A percentile compares a stretch with the other conserved stretches of the same genome.
Conservation (phyloP, 768 basidiomycete species). For the Russula olivacea region DNA sequence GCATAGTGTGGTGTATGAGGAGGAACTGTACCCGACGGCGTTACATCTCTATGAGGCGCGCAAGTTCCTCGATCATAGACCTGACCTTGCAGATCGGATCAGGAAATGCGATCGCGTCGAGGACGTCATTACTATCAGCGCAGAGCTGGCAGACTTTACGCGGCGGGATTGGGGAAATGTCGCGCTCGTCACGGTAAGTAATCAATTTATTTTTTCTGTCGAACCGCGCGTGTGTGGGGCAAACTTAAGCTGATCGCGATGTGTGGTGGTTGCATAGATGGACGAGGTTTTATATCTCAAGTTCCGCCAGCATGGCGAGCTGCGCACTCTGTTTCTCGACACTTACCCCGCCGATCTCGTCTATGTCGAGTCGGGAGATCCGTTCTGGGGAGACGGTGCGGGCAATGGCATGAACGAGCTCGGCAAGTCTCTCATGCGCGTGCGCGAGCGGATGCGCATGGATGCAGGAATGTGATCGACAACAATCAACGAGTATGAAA, state of each 20-base stretch:
- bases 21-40: conserved; percentile 58
- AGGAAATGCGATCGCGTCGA: conserved; percentile 38
- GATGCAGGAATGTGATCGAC: conserved; percentile 25
- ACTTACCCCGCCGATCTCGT: conserved; percentile 44
- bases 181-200: conserved; percentile 46
- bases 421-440: conserved; percentile 50
- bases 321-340: conserved; percentile 48
- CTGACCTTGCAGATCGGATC: conserved; percentile 52
- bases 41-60: conserved; percentile 72
- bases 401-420: conserved; percentile 56
- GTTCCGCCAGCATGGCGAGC: conserved; percentile 60
- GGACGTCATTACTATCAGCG: conserved; percentile 37
- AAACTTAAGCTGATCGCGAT: neutral
- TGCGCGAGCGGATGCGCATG: conserved; percentile 43
- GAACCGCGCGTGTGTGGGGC: neutral
- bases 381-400: conserved; percentile 63
- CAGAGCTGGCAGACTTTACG: conserved; percentile 32
- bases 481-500: no score
- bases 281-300: conserved; percentile 62
- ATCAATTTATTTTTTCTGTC: neutral
- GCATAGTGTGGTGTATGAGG: conserved; percentile 52
- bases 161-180: conserved; percentile 51
- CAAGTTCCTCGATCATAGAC: conserved; percentile 51
- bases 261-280: conserved; percentile 41
- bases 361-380: conserved; percentile 49